phyloP scores from a whole-genome alignment of 345 rosid genomes.

The Stellera chamaejasme region DNA sequence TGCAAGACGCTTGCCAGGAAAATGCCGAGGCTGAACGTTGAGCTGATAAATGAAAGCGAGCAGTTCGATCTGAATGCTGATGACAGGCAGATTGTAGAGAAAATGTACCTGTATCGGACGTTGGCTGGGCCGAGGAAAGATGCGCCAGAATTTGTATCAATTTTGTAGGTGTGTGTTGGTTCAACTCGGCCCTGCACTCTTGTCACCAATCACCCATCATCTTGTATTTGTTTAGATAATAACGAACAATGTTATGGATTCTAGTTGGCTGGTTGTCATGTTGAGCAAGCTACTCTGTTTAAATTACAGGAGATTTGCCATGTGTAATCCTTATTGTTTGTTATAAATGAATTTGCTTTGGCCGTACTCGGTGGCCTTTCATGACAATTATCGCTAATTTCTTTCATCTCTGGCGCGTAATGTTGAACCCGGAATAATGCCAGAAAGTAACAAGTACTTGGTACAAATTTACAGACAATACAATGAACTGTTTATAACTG shows the following conservation, averaged over 20 bases:
- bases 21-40: conserved; percentile 78
- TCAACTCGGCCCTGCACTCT: conserved; percentile 1
- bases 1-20: conserved; percentile 64
- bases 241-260: conserved; percentile 13
- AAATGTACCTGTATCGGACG: conserved; percentile 78
- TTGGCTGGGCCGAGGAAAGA: conserved; percentile 72
- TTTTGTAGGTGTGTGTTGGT: conserved; percentile 32
- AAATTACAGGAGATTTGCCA: conserved; percentile 18
- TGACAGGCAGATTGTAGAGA: conserved; percentile 53
- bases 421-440: not conserved
- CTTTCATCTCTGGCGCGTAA: not conserved
- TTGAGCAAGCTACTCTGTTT: conserved; percentile 15
- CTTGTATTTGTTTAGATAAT: conserved; percentile 19
- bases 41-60: conserved; percentile 68
- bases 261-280: conserved; percentile 21
- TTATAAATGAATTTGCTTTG: conserved; percentile 12
- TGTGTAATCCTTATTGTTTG: conserved; percentile 17
- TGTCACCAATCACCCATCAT: conserved; percentile 6
- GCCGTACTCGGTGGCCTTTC: not conserved
- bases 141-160: conserved; percentile 68
- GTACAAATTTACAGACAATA: too few relatives aligned
- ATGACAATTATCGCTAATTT: too few relatives aligned
- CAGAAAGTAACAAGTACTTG: not conserved
- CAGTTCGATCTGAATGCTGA: conserved; percentile 22
- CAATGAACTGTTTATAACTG: too few relatives aligned